Evolutionary conservation across 306 rosid genomes (phyloP).

Genomic region (Pyrus communis): DNA sequence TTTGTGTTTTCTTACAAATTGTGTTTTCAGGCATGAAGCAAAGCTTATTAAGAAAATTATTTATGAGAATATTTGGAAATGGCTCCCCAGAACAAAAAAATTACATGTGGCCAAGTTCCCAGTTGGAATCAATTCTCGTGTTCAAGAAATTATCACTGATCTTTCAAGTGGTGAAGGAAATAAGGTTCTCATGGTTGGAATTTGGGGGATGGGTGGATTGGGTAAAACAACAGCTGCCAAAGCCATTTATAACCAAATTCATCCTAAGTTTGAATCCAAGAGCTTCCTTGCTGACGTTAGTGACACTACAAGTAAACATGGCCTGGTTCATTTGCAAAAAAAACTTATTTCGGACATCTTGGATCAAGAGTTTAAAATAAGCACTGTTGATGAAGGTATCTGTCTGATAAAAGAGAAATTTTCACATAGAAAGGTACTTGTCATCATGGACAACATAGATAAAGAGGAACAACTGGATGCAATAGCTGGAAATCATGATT

Average conservation of each 20-base stretch:
- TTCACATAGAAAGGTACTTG: neutral
- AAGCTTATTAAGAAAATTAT: neutral
- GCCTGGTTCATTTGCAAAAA: neutral
- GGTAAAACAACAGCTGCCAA: conserved; percentile 23
- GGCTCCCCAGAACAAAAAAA: too few relatives aligned
- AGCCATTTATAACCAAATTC: conserved; percentile 7
- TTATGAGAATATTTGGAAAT: neutral
- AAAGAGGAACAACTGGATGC: neutral
- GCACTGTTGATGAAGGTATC: neutral
- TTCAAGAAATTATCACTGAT: neutral
- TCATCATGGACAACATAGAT: conserved; percentile 13
- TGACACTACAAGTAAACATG: neutral
- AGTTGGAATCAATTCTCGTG: neutral
- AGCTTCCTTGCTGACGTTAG: conserved; percentile 8
- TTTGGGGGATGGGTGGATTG: conserved; percentile 25
- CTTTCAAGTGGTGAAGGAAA: neutral
- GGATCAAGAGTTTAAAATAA: neutral
- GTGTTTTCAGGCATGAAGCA: neutral
- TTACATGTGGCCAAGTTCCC: neutral
- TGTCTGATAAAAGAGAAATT: neutral
- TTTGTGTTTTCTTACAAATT: neutral
- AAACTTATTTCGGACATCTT: conserved; percentile 3
- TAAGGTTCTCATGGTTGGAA: neutral
- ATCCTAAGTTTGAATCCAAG: neutral
- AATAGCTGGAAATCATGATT: neutral